Evolutionary conservation across 208 protist genomes (phyloP).

Genomic region (Balamuthia mandrillaris): DNA sequence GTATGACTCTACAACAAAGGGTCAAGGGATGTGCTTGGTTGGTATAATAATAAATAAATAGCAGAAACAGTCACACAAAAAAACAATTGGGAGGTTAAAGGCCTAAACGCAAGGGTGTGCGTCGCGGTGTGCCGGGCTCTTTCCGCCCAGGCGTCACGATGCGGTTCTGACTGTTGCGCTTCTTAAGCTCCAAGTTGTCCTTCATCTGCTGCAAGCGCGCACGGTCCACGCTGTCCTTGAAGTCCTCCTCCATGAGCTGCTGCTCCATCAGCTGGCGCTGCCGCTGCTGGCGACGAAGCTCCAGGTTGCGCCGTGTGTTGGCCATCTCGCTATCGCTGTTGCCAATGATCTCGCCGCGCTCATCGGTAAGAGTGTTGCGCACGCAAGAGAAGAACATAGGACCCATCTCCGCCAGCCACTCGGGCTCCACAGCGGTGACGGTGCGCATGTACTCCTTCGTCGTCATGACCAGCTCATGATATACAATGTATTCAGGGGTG

Average conservation of each 20-base stretch:
- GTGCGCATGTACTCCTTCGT: conserved; percentile 84
- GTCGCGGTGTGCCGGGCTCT: conserved; percentile 4
- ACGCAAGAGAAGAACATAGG: conserved; percentile 78
- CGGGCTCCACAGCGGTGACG: conserved; percentile 62
- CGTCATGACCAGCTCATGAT: conserved; percentile 80
- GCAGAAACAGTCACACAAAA: too few relatives aligned
- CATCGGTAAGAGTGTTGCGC: background rate
- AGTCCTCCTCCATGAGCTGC: conserved; percentile 25
- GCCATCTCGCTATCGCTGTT: too few relatives aligned
- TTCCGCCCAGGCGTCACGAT: conserved; percentile 6
- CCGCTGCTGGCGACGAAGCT: conserved; percentile 4
- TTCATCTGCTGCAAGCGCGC: conserved; percentile 29
- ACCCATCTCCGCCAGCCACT: conserved; percentile 65
- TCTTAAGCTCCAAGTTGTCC: conserved; percentile 15
- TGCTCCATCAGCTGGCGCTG: conserved; percentile 21
- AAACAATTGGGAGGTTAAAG: background rate
- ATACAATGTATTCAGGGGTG: conserved; percentile 71
- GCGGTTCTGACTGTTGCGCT: conserved; percentile 1
- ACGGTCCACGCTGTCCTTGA: background rate
- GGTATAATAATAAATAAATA: too few relatives aligned
- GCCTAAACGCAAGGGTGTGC: conserved; percentile 14
- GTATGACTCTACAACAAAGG: too few relatives aligned
- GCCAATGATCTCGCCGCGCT: too few relatives aligned
- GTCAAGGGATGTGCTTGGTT: too few relatives aligned
- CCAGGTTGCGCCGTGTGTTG: too few relatives aligned